Base-by-base conservation (phyloP, 164 flowering plant genomes). In the Aristolochia fimbriata region DNA sequence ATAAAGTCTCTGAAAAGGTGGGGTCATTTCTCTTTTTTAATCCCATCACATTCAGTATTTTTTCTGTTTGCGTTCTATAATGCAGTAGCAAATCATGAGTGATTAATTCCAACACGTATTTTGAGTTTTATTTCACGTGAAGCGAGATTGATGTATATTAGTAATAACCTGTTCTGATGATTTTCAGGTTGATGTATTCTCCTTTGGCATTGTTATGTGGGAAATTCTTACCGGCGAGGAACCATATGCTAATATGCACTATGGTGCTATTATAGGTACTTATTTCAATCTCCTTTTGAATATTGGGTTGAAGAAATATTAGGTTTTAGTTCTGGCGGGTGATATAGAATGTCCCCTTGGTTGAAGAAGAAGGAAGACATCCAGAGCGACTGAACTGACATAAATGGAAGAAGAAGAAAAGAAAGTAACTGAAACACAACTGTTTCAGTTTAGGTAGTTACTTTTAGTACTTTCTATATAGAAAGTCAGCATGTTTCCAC, bases 201-300 rank as follows among this genome's bases (percentile, higher is more conserved):
- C 98, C n/a, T 92, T 89, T 66, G 96, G 96, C 49, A 92, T 92
- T 66, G 98, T 89, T 56, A 72, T 92, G 63, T 92, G 98, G 98
- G 98, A 92, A 78, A 89, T 92, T 74, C 93, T 92, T 63, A 89
- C 96, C 10, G 91, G 96, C 1, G 96, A 92, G 71, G 98, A 92
- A 76, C 98, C 98, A 55, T 92, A 88, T 70, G 96, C 97, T 22
- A 88, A 86, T 69, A 91, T 91, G 97, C 97, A 88, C 64, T 86
- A 88, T 67, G 97, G 97, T 57, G 95, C 97, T 48, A 91, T 91
- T 24, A 88, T 91, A 69, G 97, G 97, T 88, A 65, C 19, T 57
- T 20, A 23, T 58, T 48, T 21, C 6, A 7, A 60, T 33, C 10
- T 3, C 45, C 16, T 59, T 43, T 37, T 37, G 43, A 7, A 37